Percentiles rank a stretch among this genome's conserved stretches.
Evolutionary conservation across 2,329 filamentous ascomycete genomes (phyloP).

Genomic region (Ascochyta clinopodiicola): DNA sequence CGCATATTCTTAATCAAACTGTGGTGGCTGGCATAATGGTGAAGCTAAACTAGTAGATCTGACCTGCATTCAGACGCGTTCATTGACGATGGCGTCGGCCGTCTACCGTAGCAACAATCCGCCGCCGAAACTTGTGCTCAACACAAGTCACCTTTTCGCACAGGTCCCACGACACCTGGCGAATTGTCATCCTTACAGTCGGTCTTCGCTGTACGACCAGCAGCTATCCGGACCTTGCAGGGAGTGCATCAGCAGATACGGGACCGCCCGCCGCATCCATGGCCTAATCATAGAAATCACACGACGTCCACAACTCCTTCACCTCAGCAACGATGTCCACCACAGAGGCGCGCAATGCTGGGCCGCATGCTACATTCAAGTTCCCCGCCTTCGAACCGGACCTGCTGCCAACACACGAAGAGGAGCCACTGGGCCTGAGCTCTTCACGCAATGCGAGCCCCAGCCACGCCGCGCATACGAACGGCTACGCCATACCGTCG

Average conservation of each 20-base stretch:
- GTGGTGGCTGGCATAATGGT: constrained; percentile 16
- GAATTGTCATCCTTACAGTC: background rate
- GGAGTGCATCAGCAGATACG: constrained; percentile 10
- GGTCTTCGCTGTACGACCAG: constrained; percentile 6
- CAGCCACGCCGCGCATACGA: constrained; percentile 28
- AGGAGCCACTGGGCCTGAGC: constrained; percentile 43
- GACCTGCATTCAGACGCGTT: constrained; percentile 33
- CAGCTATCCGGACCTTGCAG: background rate
- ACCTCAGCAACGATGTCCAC: constrained; percentile 37
- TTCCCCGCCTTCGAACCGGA: constrained; percentile 56
- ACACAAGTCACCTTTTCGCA: constrained; percentile 16
- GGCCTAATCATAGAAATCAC: constrained; percentile 36
- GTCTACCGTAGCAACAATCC: constrained; percentile 20
- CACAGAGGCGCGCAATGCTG: constrained; percentile 37
- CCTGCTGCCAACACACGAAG: constrained; percentile 47
- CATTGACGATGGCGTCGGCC: constrained; percentile 15
- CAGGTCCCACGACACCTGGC: constrained; percentile 9
- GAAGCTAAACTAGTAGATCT: constrained; percentile 19
- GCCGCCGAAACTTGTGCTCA: constrained; percentile 26
- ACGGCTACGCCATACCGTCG: constrained; percentile 43
- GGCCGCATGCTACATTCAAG: constrained; percentile 49
- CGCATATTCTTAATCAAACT: constrained; percentile 11
- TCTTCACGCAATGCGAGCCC: constrained; percentile 45
- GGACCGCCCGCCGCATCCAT: constrained; percentile 28
- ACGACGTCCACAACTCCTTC: constrained; percentile 23